Percentiles rank a stretch among this genome's conserved stretches.
Conservation (phyloP, 306 rosid genomes). For the Gynostemma pentaphyllum region DNA sequence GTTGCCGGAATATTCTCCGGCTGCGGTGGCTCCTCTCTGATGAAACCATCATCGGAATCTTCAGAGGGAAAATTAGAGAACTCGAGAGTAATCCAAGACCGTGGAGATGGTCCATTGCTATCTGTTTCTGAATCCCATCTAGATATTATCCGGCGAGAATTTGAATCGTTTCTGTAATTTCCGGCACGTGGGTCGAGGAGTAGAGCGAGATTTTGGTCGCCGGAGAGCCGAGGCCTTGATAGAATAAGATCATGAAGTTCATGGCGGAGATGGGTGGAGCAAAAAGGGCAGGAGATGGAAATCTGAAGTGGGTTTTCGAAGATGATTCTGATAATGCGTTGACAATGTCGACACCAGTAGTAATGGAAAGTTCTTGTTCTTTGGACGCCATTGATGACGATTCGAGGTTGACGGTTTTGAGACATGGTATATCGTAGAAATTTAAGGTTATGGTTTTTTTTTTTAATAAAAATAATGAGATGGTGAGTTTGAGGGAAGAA, state of each 20-base stretch:
- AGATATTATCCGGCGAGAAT: not conserved
- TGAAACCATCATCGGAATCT: not conserved
- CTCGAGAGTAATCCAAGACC: not conserved
- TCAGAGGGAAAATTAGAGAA: not conserved
- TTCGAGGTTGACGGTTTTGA: not conserved
- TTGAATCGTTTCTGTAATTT: not conserved
- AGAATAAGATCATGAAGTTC: constrained; percentile 3
- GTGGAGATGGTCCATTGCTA: not conserved
- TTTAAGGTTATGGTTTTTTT: no score
- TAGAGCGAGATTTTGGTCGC: not conserved
- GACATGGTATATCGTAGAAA: not conserved
- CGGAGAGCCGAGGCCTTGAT: not conserved
- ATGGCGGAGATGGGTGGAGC: not conserved
- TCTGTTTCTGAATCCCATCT: not conserved
- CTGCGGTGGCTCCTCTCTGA: no score
- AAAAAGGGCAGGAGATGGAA: not conserved
- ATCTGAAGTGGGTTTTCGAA: not conserved
- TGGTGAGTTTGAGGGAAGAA: not conserved
- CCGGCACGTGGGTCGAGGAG: not conserved
- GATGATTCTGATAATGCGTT: not conserved
- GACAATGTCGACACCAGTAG: constrained; percentile 2
- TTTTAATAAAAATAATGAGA: not conserved
- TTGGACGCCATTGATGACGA: not conserved
- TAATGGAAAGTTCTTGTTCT: not conserved
- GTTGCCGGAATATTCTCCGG: not conserved